Evolutionary conservation across 1,139 yeast genomes (phyloP), one percentile per base, ranked within the genome.

Genomic region (Debaryomyces robertsiae): DNA sequence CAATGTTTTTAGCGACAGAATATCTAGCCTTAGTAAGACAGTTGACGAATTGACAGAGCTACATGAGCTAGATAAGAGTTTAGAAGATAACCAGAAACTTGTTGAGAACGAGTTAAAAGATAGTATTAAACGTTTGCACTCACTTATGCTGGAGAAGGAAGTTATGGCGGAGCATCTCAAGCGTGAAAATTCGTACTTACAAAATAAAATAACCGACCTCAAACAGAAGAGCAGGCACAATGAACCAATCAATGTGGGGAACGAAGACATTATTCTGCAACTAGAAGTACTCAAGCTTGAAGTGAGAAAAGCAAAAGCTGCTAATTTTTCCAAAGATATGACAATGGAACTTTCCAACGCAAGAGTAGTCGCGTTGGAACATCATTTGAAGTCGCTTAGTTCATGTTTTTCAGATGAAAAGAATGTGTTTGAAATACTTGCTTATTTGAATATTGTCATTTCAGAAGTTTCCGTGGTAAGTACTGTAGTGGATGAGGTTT

Each of bases 31-130:
- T 29, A 61, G 69, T 32, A 54, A 47, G 2, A 69, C 78, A 0
- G 64, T 84, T 1, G 67, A 67, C 4, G 90, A 86, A 44, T 64
- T 84, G 29, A 82, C 77, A 38, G 82, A 81, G 41, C 57, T 85
- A 16, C 80, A 77, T 44, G 79, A 74, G 32, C 60, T 86, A 13
- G 84, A 81, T 44, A 76, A 69, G 40, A 83, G 82, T 46, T 63
- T 87, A n/a, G 93, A 85, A 45, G 75, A 70, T 10, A 69, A 68
- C 36, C 86, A 81, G 46, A 45, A 59, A 1, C 73, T 69, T n/a
- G 69, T 81, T 1, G 89, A 83, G 48, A 52, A 54, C n/a, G 84
- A 81, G 37, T 64, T 83, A 17, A 60, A 66, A 19, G 50, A 56
- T 4, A 79, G 80, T 22, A 61, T 83, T n/a, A 58, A 59, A 4